Percentiles rank a stretch among this genome's conserved stretches.
phyloP scores from a whole-genome alignment of 208 protist genomes.

The Acanthamoeba healyi region DNA sequence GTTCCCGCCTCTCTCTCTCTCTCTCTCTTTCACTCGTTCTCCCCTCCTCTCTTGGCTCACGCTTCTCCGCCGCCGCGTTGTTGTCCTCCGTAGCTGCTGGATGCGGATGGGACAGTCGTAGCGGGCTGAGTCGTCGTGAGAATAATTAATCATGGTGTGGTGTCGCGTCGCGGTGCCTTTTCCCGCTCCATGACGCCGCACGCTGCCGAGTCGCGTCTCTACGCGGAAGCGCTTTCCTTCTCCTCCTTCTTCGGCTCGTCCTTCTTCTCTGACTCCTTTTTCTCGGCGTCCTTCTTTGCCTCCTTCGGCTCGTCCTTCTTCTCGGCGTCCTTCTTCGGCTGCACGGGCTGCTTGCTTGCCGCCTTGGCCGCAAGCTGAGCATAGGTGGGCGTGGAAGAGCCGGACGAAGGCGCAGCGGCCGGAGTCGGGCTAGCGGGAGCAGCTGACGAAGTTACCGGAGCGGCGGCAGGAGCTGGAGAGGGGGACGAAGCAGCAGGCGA shows the following conservation, averaged over 20 bases:
- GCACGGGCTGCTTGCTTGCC: background rate
- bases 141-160: too few relatives aligned
- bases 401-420: background rate
- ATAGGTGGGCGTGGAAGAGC: slow-evolving; percentile 26
- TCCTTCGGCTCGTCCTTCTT: slow-evolving; percentile 38
- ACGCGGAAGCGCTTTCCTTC: slow-evolving; percentile 62
- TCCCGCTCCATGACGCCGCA: too few relatives aligned
- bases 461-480: background rate
- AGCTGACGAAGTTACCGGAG: background rate
- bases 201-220: background rate
- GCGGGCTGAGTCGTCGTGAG: too few relatives aligned
- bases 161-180: too few relatives aligned
- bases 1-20: background rate
- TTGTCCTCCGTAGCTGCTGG: background rate
- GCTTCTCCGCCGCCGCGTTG: background rate
- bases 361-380: slow-evolving; percentile 27
- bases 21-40: background rate
- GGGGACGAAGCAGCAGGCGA: background rate
- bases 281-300: slow-evolving; percentile 16
- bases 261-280: slow-evolving; percentile 37
- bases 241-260: slow-evolving; percentile 34
- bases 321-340: slow-evolving; percentile 37
- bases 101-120: too few relatives aligned
- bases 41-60: background rate
- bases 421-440: background rate